Base-by-base conservation (phyloP, 768 basidiomycete species). In the Asterophora lycoperdoides region DNA sequence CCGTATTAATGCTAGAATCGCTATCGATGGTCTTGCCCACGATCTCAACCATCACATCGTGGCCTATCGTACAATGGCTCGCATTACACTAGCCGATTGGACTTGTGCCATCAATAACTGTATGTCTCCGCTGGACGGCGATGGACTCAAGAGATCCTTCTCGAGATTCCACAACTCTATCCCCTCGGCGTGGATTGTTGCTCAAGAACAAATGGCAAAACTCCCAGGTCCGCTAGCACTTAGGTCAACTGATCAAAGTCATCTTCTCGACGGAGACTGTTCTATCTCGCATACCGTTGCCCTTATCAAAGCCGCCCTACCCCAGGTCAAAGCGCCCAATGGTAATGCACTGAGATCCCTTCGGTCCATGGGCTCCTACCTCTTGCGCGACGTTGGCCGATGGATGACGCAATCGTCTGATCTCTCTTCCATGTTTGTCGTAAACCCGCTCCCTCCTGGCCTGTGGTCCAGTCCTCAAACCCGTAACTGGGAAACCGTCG, bases 41-140 rank as follows among this genome's bases (percentile, higher is more conserved):
- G 60, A 66, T 29, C 56, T 64, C 0, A 63, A 64, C 30, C 62
- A 63, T 23, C 60, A 60, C 9, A 57, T 64, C 8, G 18, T 29
- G 0, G 41, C 49, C 0, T 67, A 54, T 17, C 36, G 55, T 0
- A 48, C 20, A 1, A 55, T 59, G 56, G 55, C 52, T 5, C 23
- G 9, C 3, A 56, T 60, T 8, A 60, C 52, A 2, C 36, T 57
- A 5, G 44, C 52, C 3, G 56, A 60, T 30, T 60, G 55, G 59
- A 53, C 44, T 0, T 60, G 59, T 17, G 8, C 41, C 2, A 36
- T 48, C 11, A 58, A 56, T 19, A n/a, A 30, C 5, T 54, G 49
- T 8, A 3, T 8, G 1, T 41, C 36, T 17, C 54, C 60, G 0
- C 26, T 61, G 1, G 53, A 53, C n/a, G 19, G 38, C 1, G 1